Evolutionary conservation across 805 yeast genomes (phyloP).

Genomic region (Yarrowia bubula): DNA sequence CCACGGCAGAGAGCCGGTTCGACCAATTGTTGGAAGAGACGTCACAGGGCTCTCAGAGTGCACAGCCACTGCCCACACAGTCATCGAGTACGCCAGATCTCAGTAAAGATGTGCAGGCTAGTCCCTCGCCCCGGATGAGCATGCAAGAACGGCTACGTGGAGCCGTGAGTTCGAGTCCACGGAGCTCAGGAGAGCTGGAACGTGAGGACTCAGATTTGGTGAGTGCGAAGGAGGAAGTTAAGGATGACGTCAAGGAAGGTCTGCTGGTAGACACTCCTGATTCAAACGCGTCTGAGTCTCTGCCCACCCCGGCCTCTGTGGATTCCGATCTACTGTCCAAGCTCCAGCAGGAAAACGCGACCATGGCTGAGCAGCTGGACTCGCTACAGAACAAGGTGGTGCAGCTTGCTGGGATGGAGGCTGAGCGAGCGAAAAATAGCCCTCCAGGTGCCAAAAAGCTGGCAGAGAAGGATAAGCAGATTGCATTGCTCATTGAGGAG

Average conservation of each 20-base stretch:
- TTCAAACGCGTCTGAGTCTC: neutral
- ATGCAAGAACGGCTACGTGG: slow-evolving; percentile 17
- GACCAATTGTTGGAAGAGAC: slow-evolving; percentile 22
- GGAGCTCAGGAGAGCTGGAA: neutral
- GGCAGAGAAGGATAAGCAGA: slow-evolving; percentile 55
- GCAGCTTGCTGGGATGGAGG: slow-evolving; percentile 36
- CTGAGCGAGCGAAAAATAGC: slow-evolving; percentile 30
- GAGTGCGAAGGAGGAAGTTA: neutral
- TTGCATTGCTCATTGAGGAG: slow-evolving; percentile 67
- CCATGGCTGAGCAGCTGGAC: slow-evolving; percentile 30
- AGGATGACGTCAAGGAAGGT: neutral
- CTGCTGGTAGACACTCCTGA: neutral
- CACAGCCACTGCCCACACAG: neutral
- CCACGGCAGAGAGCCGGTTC: slow-evolving; percentile 12
- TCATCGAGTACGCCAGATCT: neutral
- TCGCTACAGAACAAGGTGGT: slow-evolving; percentile 38
- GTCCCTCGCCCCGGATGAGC: slow-evolving; percentile 3
- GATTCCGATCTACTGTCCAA: neutral
- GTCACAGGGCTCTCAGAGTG: neutral
- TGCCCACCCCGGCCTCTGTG: neutral
- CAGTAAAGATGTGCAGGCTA: neutral
- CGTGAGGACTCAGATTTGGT: neutral
- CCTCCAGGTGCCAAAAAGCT: slow-evolving; percentile 36
- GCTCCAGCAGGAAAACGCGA: neutral
- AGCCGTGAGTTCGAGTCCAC: slow-evolving; percentile 6